Conservation (phyloP, 768 basidiomycete species). For the Hericium coralloides region DNA sequence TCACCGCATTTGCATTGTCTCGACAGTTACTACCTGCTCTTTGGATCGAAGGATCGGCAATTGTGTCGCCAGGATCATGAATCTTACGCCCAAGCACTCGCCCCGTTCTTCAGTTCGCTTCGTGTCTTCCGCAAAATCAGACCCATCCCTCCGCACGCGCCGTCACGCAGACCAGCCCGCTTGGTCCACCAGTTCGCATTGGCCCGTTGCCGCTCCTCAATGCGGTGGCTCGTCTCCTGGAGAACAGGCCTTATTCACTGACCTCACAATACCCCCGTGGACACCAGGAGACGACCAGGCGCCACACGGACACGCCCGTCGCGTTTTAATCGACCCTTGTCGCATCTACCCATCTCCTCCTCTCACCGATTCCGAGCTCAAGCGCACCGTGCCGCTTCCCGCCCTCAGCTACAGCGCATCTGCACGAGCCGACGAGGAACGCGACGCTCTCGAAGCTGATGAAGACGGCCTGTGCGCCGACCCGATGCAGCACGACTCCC, state of each 20-base stretch:
- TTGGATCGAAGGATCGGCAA: background rate
- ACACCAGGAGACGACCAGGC: too few relatives aligned
- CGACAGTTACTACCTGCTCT: background rate
- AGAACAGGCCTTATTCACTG: background rate
- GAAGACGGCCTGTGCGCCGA: background rate
- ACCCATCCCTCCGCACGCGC: background rate
- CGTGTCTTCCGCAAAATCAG: background rate
- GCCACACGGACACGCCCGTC: too few relatives aligned
- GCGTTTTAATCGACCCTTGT: background rate
- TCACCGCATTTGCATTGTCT: background rate
- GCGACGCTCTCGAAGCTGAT: background rate
- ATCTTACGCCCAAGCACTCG: background rate
- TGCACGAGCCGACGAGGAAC: too few relatives aligned
- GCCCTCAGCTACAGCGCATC: background rate
- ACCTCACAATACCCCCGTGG: background rate
- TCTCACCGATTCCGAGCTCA: constrained; percentile 14
- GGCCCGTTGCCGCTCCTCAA: background rate
- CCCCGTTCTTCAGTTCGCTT: background rate
- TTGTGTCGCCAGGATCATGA: background rate
- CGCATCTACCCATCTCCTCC: constrained; percentile 14
- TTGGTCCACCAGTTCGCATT: background rate
- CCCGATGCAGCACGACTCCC: background rate
- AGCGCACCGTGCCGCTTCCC: constrained; percentile 15
- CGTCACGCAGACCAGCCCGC: background rate
- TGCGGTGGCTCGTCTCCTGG: background rate